Percentiles rank a stretch among this genome's conserved stretches.
These are phyloP conservation scores for Beta vulgaris DNA, from an alignment of 148 eudicot genomes.

Conservation along the genomic window DNA sequence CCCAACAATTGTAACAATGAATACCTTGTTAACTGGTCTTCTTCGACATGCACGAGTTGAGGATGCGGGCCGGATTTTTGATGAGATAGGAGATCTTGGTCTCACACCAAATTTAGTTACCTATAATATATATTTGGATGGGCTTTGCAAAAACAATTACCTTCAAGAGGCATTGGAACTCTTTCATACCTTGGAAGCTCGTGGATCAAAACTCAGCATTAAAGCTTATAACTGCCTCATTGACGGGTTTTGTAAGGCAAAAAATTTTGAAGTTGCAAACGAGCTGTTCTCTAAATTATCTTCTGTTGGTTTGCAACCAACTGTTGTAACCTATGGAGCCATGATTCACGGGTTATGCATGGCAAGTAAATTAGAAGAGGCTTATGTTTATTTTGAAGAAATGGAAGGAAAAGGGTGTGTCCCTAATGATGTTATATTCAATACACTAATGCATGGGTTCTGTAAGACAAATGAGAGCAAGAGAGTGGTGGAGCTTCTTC, in stretches of 20 bases:
- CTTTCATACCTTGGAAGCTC: neutral
- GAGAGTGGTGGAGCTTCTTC: neutral
- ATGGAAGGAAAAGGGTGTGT: neutral
- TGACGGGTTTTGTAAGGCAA: neutral
- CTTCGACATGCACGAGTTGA: neutral
- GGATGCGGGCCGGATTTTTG: neutral
- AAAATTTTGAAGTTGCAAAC: neutral
- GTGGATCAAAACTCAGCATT: neutral
- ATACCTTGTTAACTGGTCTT: neutral
- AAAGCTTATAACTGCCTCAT: neutral
- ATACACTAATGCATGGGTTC: neutral
- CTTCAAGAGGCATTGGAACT: constrained; percentile 1
- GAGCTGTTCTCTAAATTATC: constrained; percentile 2
- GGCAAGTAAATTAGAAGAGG: neutral
- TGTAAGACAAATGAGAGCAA: neutral
- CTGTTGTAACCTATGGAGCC: neutral
- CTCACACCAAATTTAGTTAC: neutral
- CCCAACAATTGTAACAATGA: neutral
- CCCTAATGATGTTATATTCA: neutral
- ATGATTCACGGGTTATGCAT: neutral
- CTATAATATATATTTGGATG: neutral
- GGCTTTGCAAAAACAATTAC: neutral
- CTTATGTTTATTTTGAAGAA: neutral
- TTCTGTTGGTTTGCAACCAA: neutral
- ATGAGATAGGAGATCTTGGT: neutral